phyloP scores from a whole-genome alignment of 192 early-diverging fungal genomes.

The Geranomyces variabilis region DNA sequence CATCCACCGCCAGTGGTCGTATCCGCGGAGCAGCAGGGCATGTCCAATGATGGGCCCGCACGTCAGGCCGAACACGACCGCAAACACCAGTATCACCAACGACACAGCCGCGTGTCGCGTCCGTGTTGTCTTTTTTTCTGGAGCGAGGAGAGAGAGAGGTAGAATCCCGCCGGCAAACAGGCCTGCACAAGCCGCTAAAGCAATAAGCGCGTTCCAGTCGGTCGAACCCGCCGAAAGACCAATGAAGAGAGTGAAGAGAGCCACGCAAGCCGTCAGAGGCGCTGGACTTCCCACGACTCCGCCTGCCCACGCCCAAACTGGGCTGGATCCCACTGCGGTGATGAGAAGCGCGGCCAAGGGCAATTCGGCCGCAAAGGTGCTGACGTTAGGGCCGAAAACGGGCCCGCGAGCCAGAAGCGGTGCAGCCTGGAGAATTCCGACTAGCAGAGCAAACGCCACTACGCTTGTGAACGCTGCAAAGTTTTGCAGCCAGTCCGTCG shows the following conservation, averaged over 20 bases:
- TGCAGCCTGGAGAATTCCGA: not conserved
- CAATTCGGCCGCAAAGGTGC: not conserved
- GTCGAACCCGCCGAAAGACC: not conserved
- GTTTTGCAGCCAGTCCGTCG: not conserved
- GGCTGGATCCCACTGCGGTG: not conserved
- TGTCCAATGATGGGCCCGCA: not conserved
- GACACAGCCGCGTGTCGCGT: not conserved
- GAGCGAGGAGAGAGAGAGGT: not conserved
- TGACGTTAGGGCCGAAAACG: constrained; percentile 3
- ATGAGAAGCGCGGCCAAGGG: constrained; percentile 1
- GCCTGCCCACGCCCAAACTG: not conserved
- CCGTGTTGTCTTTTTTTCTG: not conserved
- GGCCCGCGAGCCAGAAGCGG: constrained; percentile 2
- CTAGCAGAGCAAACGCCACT: not conserved
- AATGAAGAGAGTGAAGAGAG: not conserved
- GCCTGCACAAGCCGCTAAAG: not conserved
- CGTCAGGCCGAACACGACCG: not conserved
- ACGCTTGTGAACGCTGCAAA: not conserved
- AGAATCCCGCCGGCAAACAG: constrained; percentile 5
- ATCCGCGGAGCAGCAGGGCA: not conserved
- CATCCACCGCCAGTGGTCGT: constrained; percentile 4
- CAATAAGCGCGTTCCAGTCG: constrained; percentile 15
- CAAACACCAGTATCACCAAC: constrained; percentile 5
- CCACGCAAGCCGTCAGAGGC: constrained; percentile 4
- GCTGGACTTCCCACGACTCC: not conserved